Evolutionary conservation across 2,329 filamentous ascomycete species (phyloP).

Genomic region (Dothideomycetidae sp.): DNA sequence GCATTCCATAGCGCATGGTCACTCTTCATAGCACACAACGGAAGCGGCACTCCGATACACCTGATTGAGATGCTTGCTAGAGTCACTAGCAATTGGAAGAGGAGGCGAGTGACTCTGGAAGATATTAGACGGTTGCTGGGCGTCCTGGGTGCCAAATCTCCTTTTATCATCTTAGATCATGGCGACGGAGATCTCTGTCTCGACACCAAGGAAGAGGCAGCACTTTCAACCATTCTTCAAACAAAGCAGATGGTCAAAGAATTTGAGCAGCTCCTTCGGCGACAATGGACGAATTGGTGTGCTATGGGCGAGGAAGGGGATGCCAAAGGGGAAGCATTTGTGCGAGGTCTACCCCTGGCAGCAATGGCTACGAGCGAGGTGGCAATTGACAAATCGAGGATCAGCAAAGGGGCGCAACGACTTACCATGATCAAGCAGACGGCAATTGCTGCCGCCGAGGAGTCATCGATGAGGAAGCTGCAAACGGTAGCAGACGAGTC

Average conservation of each 20-base stretch:
- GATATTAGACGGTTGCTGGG: conserved; percentile 35
- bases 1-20: conserved; percentile 37
- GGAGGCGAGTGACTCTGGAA: conserved; percentile 30
- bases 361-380: conserved; percentile 40
- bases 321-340: conserved; percentile 31
- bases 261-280: conserved; percentile 36
- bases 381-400: conserved; percentile 18
- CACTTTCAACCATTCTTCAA: conserved; percentile 17
- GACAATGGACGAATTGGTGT: conserved; percentile 31
- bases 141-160: conserved; percentile 18
- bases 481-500: conserved; percentile 16
- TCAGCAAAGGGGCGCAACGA: conserved; percentile 50
- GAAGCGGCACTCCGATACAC: conserved; percentile 30
- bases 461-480: conserved; percentile 17
- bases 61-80: conserved; percentile 26
- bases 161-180: conserved; percentile 30
- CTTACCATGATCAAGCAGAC: conserved; percentile 52
- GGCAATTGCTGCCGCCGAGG: conserved; percentile 19
- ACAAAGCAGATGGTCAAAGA: conserved; percentile 35
- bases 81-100: conserved; percentile 31
- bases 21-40: conserved; percentile 37
- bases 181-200: conserved; percentile 30
- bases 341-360: conserved; percentile 43
- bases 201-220: conserved; percentile 22
- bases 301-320: conserved; percentile 26